Base-by-base conservation (phyloP, 1,139 yeast species). In the Scheffersomyces cryptocercus region DNA sequence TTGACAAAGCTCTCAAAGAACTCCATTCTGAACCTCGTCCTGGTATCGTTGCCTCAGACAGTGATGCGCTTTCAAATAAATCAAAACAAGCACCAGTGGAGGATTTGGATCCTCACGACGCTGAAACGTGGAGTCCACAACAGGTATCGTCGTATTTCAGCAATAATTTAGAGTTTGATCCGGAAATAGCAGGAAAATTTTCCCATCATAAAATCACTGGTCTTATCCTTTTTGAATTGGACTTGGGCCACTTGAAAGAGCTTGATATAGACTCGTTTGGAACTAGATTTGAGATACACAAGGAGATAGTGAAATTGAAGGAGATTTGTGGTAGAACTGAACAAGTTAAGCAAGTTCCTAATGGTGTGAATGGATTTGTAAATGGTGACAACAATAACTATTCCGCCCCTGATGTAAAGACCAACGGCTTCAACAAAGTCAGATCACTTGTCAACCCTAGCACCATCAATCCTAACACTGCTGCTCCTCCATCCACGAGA, bases 221-320 rank as follows among this genome's bases (percentile, higher is more conserved):
- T 13, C 73, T 81, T 3, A 91, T 93, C 41, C 68, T 93, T 40
- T 73, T 93, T 44, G 96, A 91, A 62, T 75, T 95, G 52, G 97
- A 91, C 58, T 75, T 91, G 52, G 79, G 89, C 1, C 88, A 88
- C 57, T 75, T 93, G 57, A 93, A 93, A 61, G 99, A 93, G 64
- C 73, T 93, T 46, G 99, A 91, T 50, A 93, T 93, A 42, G 78
- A 83, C 43, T 88, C 96, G 3, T 93, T 93, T 70, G 99, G 99
- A 16, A 91, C 97, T 1, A 75, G 99, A 48, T 93, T 90, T 66
- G 97, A 91, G 64, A 81, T 95, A 36, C 84, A 84, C 62, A 89
- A 89, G 61, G 96, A 88, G 61, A 91, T 93, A 56, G 96, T 88
- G 62, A 79, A 82, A 37, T 75, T 91, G 53, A 73, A 73, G 48